Conservation (phyloP, 1,139 yeast species). For the Magnusiomyces suaveolens region DNA sequence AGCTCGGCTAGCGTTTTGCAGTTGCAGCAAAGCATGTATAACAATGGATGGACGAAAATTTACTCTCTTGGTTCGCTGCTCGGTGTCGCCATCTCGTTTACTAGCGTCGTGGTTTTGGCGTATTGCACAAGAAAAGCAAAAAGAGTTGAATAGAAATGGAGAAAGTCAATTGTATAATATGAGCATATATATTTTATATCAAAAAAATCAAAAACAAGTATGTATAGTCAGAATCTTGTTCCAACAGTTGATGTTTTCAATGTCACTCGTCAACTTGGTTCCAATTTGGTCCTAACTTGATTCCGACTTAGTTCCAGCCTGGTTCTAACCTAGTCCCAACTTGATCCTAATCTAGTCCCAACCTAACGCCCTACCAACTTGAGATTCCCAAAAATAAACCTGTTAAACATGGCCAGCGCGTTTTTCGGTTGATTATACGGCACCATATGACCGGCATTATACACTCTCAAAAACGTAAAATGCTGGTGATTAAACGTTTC, state of each 20-base stretch:
- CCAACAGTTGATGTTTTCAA: too few species aligned
- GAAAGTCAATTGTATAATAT: not conserved
- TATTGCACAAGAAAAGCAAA: not conserved
- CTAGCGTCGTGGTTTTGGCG: conserved; percentile 25
- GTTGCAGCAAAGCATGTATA: not conserved
- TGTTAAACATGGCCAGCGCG: conserved; percentile 65
- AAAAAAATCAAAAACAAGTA: too few species aligned
- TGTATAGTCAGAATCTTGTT: too few species aligned
- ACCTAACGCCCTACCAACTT: too few species aligned
- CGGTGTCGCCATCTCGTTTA: conserved; percentile 6
- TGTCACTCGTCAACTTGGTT: too few species aligned
- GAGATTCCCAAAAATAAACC: too few species aligned
- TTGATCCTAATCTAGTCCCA: too few species aligned
- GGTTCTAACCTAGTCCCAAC: too few species aligned
- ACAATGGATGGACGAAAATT: conserved; percentile 9
- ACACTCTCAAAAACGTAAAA: conserved; percentile 55
- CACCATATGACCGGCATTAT: conserved; percentile 62
- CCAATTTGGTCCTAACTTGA: too few species aligned
- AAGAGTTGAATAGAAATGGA: not conserved
- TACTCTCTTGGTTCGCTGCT: conserved; percentile 7
- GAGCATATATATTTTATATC: too few species aligned
- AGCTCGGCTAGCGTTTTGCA: not conserved
- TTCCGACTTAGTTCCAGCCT: too few species aligned
- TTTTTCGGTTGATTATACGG: conserved; percentile 75
- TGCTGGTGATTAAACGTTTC: conserved; percentile 51